These are phyloP conservation scores for Rhodotorula kratochvilovae DNA, from an alignment of 768 basidiomycete species.

Conservation along the genomic window DNA sequence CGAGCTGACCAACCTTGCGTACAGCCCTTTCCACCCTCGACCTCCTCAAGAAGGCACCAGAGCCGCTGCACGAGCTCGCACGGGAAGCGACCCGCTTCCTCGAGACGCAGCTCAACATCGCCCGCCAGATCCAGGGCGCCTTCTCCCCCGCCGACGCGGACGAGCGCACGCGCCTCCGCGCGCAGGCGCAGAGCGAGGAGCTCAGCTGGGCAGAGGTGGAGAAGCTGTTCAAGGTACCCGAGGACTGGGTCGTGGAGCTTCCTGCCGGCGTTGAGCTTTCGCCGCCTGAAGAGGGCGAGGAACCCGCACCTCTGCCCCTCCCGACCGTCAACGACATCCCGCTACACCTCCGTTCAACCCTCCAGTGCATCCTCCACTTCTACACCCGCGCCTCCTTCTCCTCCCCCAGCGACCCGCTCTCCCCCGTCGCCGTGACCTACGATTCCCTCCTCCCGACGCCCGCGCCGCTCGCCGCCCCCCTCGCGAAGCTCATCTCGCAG, in stretches of 20 bases:
- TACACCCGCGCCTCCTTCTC: background rate
- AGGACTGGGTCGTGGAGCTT: constrained; percentile 9
- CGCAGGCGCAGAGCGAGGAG: constrained; percentile 25
- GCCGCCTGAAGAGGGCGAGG: background rate
- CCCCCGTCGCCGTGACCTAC: constrained; percentile 7
- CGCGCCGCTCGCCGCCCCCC: constrained; percentile 1
- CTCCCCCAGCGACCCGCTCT: background rate
- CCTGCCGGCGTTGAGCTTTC: background rate
- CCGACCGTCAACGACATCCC: constrained; percentile 34
- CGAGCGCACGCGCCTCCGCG: constrained; percentile 13
- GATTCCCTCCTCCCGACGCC: constrained; percentile 3
- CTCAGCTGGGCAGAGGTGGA: constrained; percentile 25
- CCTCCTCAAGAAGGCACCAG: constrained; percentile 28
- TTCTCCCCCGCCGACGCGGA: background rate
- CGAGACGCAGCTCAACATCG: constrained; percentile 33
- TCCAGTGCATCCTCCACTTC: constrained; percentile 35
- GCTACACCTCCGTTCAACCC: constrained; percentile 7
- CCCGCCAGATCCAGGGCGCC: constrained; percentile 12
- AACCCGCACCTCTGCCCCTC: background rate
- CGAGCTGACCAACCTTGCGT: background rate
- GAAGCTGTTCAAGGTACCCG: constrained; percentile 5
- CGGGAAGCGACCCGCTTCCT: constrained; percentile 36
- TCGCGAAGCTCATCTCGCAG: background rate
- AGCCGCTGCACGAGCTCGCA: constrained; percentile 21
- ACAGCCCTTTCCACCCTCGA: constrained; percentile 36